Base-by-base conservation (phyloP, 495 filamentous ascomycete species). In the Cercophora samala region DNA sequence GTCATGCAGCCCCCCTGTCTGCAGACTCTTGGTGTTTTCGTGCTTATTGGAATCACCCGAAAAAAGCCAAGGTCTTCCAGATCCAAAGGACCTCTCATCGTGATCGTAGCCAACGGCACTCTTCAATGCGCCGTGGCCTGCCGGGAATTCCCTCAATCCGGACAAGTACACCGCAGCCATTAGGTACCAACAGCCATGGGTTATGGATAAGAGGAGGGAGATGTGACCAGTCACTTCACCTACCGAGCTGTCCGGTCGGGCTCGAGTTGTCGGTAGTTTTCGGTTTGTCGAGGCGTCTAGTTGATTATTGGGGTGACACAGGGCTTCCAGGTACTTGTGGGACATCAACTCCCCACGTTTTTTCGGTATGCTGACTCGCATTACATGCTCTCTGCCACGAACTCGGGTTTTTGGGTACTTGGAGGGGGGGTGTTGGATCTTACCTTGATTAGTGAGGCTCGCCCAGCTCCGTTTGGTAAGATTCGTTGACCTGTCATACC, bases 1-100 rank as follows among this genome's bases (percentile, higher is more conserved):
- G 61, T 4, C 42, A 60, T 69, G 68, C 65, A 67, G 25, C 26
- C 62, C 15, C 60, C 58, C 66, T 65, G 65, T 62, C 62, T 46
- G 64, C 46, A 62, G 19, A 19, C 13, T 56, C 53, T 56, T 56
- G 53, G 53, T 56, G 68, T 51, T 37, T 23, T 51, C 68, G 21
- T 68, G 62, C 62, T 61, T 63, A 32, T n/a, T 58, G 46, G 29
- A 59, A 29, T n/a, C 63, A 54, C 51, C 61, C 63, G 23, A 64
- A 58, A 52, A 8, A 21, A 37, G 52, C 2, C 59, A 32, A 55
- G 53, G 53, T 21, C 53, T 3, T 23, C 18, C 22, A 5, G n/a
- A 56, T 15, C n/a, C 53, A 56, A 56, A 56, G 53, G 53, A 1
- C 53, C n/a, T 56, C 18, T 9, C 4, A 3, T 19, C 53, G 21